These are phyloP conservation scores for Paraphaeosphaeria sporulosa DNA, from an alignment of 2,329 filamentous ascomycete genomes.

Conservation along the genomic window DNA sequence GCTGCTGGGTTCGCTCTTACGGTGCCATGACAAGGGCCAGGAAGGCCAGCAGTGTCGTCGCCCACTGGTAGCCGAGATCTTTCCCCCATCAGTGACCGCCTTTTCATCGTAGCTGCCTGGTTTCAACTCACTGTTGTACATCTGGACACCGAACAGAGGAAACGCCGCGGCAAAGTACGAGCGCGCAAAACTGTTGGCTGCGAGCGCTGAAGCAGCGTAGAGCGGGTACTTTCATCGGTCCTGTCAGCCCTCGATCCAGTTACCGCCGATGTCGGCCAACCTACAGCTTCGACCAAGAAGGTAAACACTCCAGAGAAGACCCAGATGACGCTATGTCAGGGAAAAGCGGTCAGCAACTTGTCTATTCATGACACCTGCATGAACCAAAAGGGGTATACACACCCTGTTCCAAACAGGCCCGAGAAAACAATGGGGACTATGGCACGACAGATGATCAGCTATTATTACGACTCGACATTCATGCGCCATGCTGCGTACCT, in stretches of 20 bases:
- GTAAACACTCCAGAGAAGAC: conserved; percentile 87
- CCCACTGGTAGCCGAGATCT: conserved; percentile 60
- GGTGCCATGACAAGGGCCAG: conserved; percentile 59
- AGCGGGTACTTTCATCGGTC: conserved; percentile 53
- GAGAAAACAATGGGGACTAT: conserved; percentile 60
- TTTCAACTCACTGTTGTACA: conserved; percentile 58
- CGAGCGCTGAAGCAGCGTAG: conserved; percentile 59
- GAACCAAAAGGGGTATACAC: conserved; percentile 30
- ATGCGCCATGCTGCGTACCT: conserved; percentile 47
- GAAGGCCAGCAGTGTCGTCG: conserved; percentile 56
- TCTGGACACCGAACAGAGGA: conserved; percentile 59
- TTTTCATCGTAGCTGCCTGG: conserved; percentile 40
- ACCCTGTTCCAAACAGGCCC: conserved; percentile 56
- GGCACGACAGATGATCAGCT: conserved; percentile 39
- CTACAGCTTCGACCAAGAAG: conserved; percentile 73
- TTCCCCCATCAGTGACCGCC: conserved; percentile 55
- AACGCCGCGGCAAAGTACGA: conserved; percentile 58
- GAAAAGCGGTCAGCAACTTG: conserved; percentile 39
- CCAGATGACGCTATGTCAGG: conserved; percentile 69
- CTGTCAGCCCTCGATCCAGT: conserved; percentile 32
- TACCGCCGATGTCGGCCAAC: conserved; percentile 40
- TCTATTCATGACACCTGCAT: conserved; percentile 32
- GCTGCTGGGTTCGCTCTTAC: conserved; percentile 41
- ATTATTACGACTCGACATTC: conserved; percentile 33
- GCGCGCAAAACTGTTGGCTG: conserved; percentile 59